Conservation (phyloP, 345 rosid genomes). For the Citrus inodora region DNA sequence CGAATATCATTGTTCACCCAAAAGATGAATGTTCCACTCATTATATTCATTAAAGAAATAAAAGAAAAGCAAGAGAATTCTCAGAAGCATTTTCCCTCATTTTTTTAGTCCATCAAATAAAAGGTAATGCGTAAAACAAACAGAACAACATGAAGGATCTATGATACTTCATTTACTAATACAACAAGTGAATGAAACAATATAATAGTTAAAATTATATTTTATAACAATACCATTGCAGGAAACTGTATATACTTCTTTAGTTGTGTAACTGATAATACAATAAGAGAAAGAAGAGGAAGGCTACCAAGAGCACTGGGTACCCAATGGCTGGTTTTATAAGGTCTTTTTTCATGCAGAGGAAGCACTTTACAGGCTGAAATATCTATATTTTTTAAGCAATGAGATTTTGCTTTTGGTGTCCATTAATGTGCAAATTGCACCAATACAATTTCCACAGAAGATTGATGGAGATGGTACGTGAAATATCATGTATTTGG, state of each 20-base stretch:
- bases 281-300: background rate
- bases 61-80: no score
- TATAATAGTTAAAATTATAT: background rate
- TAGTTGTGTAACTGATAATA: background rate
- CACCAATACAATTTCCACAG: constrained; percentile 3
- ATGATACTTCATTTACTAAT: no score
- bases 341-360: background rate
- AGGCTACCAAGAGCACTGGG: background rate
- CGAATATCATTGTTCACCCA: no score
- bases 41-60: no score
- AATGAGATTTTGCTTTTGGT: background rate
- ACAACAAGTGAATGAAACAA: background rate
- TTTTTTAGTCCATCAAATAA: no score
- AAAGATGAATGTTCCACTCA: no score
- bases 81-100: no score
- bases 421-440: constrained; percentile 19
- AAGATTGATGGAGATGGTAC: constrained; percentile 1
- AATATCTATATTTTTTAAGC: background rate
- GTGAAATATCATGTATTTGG: background rate
- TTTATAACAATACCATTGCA: background rate
- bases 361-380: constrained; percentile 19
- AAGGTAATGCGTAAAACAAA: no score
- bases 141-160: no score
- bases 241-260: background rate
- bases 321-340: background rate